These are phyloP conservation scores for Suhomyces terraborum DNA, from an alignment of 1,139 yeast genomes.

Conservation along the genomic window DNA sequence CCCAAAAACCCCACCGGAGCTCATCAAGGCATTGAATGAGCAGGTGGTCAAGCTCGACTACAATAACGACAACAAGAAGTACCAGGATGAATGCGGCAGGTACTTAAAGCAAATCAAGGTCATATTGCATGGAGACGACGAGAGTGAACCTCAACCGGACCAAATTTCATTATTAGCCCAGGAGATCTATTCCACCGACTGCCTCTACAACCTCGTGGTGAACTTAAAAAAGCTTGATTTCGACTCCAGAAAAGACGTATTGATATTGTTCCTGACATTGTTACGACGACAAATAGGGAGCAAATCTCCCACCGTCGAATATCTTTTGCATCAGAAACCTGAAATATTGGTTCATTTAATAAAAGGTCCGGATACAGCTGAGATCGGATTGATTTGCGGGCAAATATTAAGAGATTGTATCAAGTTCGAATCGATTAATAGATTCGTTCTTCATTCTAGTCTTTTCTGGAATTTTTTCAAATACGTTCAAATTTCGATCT, in stretches of 20 bases:
- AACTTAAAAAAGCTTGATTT: slow-evolving; percentile 72
- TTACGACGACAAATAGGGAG: slow-evolving; percentile 78
- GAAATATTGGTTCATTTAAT: slow-evolving; percentile 63
- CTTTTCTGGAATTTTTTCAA: slow-evolving; percentile 81
- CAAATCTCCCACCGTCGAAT: slow-evolving; percentile 85
- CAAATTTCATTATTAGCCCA: slow-evolving; percentile 71
- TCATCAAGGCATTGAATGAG: slow-evolving; percentile 74
- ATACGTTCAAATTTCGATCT: slow-evolving; percentile 72
- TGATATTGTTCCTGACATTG: slow-evolving; percentile 69
- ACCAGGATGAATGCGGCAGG: slow-evolving; percentile 77
- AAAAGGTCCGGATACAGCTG: slow-evolving; percentile 70
- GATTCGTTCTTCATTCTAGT: slow-evolving; percentile 54
- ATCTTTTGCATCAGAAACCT: slow-evolving; percentile 62
- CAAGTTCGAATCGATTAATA: slow-evolving; percentile 71
- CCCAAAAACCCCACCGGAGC: slow-evolving; percentile 89
- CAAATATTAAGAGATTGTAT: slow-evolving; percentile 83
- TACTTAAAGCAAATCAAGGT: slow-evolving; percentile 67
- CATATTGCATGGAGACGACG: slow-evolving; percentile 76
- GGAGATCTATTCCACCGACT: slow-evolving; percentile 73
- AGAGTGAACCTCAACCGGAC: slow-evolving; percentile 70
- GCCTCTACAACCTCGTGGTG: slow-evolving; percentile 59
- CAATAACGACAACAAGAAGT: slow-evolving; percentile 55
- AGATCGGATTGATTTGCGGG: slow-evolving; percentile 74
- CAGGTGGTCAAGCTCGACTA: slow-evolving; percentile 66
- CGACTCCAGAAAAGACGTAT: slow-evolving; percentile 86